A percentile compares a stretch with the other conserved stretches of the same genome.
These are phyloP conservation scores for Arachis hypogaea DNA, from an alignment of 306 rosid species.

Conservation along the genomic window DNA sequence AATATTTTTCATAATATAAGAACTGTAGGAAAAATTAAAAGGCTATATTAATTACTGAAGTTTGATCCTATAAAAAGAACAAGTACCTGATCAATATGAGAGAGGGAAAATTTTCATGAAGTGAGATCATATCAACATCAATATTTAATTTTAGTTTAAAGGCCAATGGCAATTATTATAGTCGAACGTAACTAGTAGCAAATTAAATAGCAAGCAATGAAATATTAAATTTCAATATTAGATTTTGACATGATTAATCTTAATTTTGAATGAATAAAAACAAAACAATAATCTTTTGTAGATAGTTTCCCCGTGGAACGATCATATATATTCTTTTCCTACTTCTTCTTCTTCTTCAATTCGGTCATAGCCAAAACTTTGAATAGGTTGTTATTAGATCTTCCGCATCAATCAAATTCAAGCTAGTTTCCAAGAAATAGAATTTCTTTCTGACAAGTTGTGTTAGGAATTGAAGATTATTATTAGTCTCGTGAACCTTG, in stretches of 20 bases:
- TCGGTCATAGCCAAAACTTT: slow-evolving; percentile 22
- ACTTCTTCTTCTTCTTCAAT: slow-evolving; percentile 3
- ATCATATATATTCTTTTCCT: neutral
- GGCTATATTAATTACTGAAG: no score
- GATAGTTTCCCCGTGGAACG: neutral
- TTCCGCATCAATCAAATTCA: slow-evolving; percentile 20
- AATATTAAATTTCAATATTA: neutral
- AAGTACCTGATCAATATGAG: no score
- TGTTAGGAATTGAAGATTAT: neutral
- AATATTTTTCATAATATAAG: no score
- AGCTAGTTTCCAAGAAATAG: neutral
- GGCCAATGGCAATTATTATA: no score
- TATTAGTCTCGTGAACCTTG: slow-evolving; percentile 29
- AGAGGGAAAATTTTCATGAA: no score
- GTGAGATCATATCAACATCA: no score
- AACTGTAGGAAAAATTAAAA: no score
- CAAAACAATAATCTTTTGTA: neutral
- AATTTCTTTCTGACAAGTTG: slow-evolving; percentile 31
- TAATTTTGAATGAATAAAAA: neutral
- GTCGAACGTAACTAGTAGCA: no score
- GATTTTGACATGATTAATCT: neutral
- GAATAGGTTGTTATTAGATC: slow-evolving; percentile 18
- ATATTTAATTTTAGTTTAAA: no score
- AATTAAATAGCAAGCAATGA: no score
- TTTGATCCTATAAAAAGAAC: no score